Conservation (phyloP, 495 filamentous ascomycete genomes). For the Xylaria nigripes region DNA sequence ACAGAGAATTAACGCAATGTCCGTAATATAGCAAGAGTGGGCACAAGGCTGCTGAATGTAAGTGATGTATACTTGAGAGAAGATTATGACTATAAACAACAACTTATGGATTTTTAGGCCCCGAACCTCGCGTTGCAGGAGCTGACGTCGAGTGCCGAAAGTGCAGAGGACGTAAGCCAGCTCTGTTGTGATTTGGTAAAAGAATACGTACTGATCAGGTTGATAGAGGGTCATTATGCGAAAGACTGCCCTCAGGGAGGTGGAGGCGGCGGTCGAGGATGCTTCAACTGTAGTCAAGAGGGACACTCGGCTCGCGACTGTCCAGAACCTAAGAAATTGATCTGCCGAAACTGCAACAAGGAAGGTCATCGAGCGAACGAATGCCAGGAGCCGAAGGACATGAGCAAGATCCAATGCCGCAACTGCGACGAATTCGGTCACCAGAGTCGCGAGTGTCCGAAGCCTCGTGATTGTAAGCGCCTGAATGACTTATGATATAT, state of each 20-base stretch:
- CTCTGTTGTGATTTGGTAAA: neutral
- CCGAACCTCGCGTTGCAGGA: constrained; percentile 57
- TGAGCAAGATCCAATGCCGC: constrained; percentile 55
- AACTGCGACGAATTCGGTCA: constrained; percentile 76
- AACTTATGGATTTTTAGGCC: constrained; percentile 39
- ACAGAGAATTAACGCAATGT: constrained; percentile 9
- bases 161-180: constrained; percentile 56
- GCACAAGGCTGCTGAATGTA: constrained; percentile 36
- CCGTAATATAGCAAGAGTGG: constrained; percentile 26
- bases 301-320: constrained; percentile 38
- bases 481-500: neutral
- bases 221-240: constrained; percentile 69
- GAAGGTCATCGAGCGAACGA: constrained; percentile 53
- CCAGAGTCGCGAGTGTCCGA: constrained; percentile 60
- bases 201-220: constrained; percentile 11
- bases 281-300: constrained; percentile 53
- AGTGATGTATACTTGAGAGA: constrained; percentile 14
- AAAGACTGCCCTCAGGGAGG: constrained; percentile 64
- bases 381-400: constrained; percentile 57
- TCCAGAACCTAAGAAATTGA: constrained; percentile 33
- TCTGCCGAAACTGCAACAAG: constrained; percentile 63
- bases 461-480: constrained; percentile 61
- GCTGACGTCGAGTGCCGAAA: constrained; percentile 71
- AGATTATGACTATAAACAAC: neutral
- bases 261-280: constrained; percentile 40